These are phyloP conservation scores for Talaromyces sp. DNA, from an alignment of 2,329 filamentous ascomycete genomes.

Conservation along the genomic window DNA sequence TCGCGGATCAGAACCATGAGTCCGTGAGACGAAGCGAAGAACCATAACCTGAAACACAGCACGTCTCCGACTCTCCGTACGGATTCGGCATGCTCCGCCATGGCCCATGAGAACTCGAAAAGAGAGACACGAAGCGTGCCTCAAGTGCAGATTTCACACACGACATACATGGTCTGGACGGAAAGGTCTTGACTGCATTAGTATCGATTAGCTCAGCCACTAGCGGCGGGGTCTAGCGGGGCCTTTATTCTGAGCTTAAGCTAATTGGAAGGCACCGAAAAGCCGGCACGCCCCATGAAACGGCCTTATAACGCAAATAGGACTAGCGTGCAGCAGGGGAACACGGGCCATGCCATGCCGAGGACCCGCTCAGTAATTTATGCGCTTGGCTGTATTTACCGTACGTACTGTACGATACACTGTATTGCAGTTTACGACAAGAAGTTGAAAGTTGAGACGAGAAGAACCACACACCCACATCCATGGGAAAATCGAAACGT, in stretches of 20 bases:
- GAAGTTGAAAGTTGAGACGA: neutral
- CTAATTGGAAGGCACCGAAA: neutral
- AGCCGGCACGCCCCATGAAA: neutral
- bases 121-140: neutral
- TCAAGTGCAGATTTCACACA: neutral
- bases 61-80: neutral
- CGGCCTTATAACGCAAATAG: slow-evolving; percentile 10
- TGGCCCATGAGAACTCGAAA: neutral
- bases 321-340: slow-evolving; percentile 2
- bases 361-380: neutral
- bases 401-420: neutral
- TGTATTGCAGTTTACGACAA: neutral
- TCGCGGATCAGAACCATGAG: neutral
- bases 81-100: neutral
- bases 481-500: neutral
- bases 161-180: too few species aligned
- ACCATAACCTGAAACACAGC: neutral
- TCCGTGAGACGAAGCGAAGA: neutral
- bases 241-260: neutral
- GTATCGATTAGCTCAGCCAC: neutral
- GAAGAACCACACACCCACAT: neutral
- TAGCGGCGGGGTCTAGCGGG: slow-evolving; percentile 1
- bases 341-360: slow-evolving; percentile 13
- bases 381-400: neutral
- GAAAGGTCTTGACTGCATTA: slow-evolving; percentile 4